These are phyloP conservation scores for Osmozyma mogii DNA, from an alignment of 805 yeast species.

Conservation along the genomic window DNA sequence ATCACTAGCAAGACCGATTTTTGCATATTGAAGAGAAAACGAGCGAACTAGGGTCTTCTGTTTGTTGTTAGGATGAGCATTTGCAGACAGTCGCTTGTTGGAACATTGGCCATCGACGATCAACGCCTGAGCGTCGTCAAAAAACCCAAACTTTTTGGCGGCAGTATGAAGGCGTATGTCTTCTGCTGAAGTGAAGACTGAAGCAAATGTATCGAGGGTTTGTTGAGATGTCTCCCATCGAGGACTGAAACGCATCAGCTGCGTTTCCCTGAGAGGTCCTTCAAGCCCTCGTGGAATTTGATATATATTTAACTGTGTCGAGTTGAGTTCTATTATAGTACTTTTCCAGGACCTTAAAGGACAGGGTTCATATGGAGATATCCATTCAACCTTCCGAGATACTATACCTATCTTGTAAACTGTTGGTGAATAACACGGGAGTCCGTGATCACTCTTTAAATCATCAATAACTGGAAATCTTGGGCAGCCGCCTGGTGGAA, in stretches of 20 bases:
- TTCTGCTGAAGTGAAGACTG: background rate
- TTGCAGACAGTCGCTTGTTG: background rate
- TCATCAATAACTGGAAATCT: constrained; percentile 20
- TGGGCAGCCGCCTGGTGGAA: constrained; percentile 41
- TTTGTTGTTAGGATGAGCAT: background rate
- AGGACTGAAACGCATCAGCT: too few species aligned
- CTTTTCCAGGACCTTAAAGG: constrained; percentile 63
- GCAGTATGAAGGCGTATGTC: background rate
- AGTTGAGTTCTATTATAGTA: constrained; percentile 66
- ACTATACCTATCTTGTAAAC: constrained; percentile 52
- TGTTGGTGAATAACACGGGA: constrained; percentile 65
- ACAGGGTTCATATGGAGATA: constrained; percentile 68
- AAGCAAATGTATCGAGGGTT: too few species aligned
- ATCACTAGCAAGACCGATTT: constrained; percentile 79
- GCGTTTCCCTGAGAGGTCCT: too few species aligned
- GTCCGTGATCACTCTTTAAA: constrained; percentile 21
- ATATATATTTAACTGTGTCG: constrained; percentile 77
- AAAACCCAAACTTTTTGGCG: background rate
- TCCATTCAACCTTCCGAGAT: constrained; percentile 64
- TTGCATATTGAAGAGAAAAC: constrained; percentile 78
- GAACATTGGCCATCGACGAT: background rate
- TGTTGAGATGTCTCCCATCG: too few species aligned
- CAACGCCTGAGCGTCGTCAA: background rate
- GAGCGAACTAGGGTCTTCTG: constrained; percentile 38
- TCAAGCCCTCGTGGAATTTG: constrained; percentile 27